phyloP scores from a whole-genome alignment of 2,329 filamentous ascomycete genomes.

The Aspergillus texensis region DNA sequence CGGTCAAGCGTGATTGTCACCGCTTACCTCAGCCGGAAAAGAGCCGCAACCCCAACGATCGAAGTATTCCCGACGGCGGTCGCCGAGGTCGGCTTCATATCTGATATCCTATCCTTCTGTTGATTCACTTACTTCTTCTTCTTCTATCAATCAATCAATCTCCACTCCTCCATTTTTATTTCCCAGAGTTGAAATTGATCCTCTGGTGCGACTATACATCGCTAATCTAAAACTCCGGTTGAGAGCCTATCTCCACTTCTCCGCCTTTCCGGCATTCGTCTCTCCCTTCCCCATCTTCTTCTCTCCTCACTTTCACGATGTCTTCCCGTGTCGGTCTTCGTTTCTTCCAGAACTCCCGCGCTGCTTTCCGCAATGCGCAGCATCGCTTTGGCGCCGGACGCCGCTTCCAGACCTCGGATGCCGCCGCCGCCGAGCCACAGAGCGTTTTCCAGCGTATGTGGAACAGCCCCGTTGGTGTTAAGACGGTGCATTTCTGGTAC shows the following conservation, averaged over 20 bases:
- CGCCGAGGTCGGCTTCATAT: slow-evolving; percentile 24
- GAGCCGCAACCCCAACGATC: slow-evolving; percentile 19
- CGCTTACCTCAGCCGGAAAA: slow-evolving; percentile 35
- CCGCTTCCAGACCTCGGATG: slow-evolving; percentile 72
- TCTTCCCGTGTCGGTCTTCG: slow-evolving; percentile 62
- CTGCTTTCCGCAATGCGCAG: slow-evolving; percentile 57
- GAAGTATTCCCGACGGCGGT: neutral
- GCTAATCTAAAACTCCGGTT: neutral
- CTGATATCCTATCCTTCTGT: neutral
- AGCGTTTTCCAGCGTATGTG: slow-evolving; percentile 73
- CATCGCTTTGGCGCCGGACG: slow-evolving; percentile 55
- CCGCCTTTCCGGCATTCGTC: slow-evolving; percentile 17
- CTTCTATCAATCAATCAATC: slow-evolving; percentile 18
- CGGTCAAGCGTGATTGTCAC: slow-evolving; percentile 27
- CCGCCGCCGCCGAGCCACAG: slow-evolving; percentile 49
- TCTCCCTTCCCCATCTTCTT: slow-evolving; percentile 11
- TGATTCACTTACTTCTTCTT: neutral
- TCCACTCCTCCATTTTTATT: slow-evolving; percentile 14
- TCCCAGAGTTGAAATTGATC: neutral
- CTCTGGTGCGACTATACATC: neutral
- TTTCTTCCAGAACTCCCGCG: slow-evolving; percentile 54
- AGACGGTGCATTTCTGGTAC: slow-evolving; percentile 98
- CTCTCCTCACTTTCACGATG: slow-evolving; percentile 43
- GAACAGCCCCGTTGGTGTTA: slow-evolving; percentile 78
- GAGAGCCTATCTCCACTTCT: slow-evolving; percentile 2